phyloP scores from a whole-genome alignment of 1,284 basidiomycete species.

The Trametes pubescens region DNA sequence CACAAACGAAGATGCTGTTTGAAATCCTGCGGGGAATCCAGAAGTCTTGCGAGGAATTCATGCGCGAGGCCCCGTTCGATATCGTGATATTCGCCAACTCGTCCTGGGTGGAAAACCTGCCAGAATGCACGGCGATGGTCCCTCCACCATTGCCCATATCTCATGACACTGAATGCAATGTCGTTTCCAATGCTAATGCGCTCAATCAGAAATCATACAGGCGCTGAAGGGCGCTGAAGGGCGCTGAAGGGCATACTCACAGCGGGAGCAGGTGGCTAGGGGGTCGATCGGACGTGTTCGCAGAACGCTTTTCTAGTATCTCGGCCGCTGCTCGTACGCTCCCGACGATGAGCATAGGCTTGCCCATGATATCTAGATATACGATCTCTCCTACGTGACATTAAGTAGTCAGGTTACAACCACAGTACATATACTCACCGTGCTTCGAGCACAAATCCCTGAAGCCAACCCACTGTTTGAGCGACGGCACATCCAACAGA shows the following conservation, averaged over 20 bases:
- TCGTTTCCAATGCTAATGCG: conserved; percentile 13
- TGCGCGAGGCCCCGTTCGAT: not conserved
- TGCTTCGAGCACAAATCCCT: not conserved
- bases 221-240: not conserved
- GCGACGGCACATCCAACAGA: not conserved
- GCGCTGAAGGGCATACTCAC: not conserved
- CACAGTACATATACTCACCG: not conserved
- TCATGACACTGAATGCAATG: conserved; percentile 3
- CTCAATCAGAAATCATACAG: not conserved
- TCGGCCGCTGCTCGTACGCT: conserved; percentile 18
- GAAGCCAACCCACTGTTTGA: conserved; percentile 2
- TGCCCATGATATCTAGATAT: not conserved
- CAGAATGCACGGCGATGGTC: conserved; percentile 21
- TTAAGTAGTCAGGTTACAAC: not conserved
- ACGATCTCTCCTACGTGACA: not conserved
- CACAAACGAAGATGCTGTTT: conserved; percentile 1
- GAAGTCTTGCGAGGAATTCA: conserved; percentile 7
- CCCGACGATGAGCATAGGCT: conserved; percentile 22
- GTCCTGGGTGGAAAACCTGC: conserved; percentile 18
- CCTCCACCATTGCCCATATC: conserved; percentile 22
- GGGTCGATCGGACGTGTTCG: conserved; percentile 20
- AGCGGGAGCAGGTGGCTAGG: not conserved
- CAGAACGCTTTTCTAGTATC: conserved; percentile 27
- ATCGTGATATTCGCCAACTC: not conserved
- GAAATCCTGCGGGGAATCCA: not conserved